Conservation (phyloP, 768 basidiomycete genomes). For the Psilocybe azurescens region DNA sequence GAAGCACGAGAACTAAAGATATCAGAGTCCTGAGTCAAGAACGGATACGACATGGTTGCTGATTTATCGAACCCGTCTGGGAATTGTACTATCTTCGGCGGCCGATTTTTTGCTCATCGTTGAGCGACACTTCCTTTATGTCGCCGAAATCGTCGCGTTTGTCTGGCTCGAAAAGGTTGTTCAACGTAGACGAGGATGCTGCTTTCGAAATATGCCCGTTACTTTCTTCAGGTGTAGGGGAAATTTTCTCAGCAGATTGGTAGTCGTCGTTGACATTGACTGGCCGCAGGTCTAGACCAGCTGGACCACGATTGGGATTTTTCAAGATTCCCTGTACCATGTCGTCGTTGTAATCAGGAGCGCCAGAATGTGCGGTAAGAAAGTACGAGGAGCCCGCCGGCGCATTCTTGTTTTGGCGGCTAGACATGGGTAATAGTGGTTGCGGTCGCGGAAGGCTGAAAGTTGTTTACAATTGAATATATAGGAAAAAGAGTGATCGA, state of each 20-base stretch:
- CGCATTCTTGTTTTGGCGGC: background rate
- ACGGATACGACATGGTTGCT: constrained; percentile 30
- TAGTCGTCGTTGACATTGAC: background rate
- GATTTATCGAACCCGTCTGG: constrained; percentile 43
- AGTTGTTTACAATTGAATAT: background rate
- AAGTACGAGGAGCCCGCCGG: background rate
- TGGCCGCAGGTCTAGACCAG: background rate
- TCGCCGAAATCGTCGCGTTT: constrained; percentile 9
- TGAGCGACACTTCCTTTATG: constrained; percentile 21
- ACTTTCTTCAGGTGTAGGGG: background rate
- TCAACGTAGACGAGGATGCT: constrained; percentile 6
- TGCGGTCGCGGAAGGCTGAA: background rate
- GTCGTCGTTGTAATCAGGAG: background rate
- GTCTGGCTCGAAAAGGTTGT: background rate
- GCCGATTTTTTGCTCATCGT: constrained; percentile 14
- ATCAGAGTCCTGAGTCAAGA: constrained; percentile 37
- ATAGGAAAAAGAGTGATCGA: background rate
- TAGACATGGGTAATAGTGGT: constrained; percentile 3
- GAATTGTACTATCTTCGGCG: constrained; percentile 56
- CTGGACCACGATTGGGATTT: constrained; percentile 17
- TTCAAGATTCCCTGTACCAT: constrained; percentile 23
- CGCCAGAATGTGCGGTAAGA: background rate
- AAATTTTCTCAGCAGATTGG: constrained; percentile 3
- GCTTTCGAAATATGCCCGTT: background rate
- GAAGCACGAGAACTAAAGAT: constrained; percentile 37